Evolutionary conservation across 257 asterid genomes (phyloP), one percentile per base, ranked within the genome.

Genomic region (Jacaranda copaia): DNA sequence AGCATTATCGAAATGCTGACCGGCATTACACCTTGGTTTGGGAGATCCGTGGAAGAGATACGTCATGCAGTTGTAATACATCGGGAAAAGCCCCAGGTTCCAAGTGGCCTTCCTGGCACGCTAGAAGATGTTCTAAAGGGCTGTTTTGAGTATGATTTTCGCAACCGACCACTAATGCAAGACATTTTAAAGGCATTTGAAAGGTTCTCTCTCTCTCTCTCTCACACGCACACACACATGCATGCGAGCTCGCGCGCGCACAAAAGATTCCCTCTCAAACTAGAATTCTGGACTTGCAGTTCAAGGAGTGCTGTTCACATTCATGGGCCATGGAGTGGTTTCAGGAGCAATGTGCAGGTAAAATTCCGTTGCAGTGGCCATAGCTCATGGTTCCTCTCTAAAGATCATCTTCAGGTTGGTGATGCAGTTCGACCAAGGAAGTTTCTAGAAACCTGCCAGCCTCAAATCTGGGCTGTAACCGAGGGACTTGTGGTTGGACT

Each of bases 1-100:
- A 83, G 90, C 81, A 77, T 90, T 56, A 80, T 88, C 36, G 96
- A 90, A 81, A 86, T 88, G 93, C 72, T 90, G 83, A 86, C 90
- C 16, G 93, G 93, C 10, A 52, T 79, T 53, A 90, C 82, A 11
- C 91, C 88, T 20, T 90, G 88, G 96, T 75, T 85, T 57, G 90
- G 96, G 56, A 87, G 78, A 85, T 77, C 91, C 16, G 72, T 66
- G 3, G 81, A 85, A 38, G 93, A 88, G 75, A 88, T 88, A 7
- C 82, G 82, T 67, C 83, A 72, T 1, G 72, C 83, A 5, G 86
- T 87, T 71, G 93, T 85, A 59, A 70, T 82, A 63, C 84, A 77
- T 49, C 81, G 77, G 73, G 96, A 88, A 82, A 90, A 86, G 73
- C 96, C 96, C 61, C 87, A 60, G 63, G 79, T 90, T 64, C 93